Base-by-base conservation (phyloP, 805 yeast species). In the Candida alai region DNA sequence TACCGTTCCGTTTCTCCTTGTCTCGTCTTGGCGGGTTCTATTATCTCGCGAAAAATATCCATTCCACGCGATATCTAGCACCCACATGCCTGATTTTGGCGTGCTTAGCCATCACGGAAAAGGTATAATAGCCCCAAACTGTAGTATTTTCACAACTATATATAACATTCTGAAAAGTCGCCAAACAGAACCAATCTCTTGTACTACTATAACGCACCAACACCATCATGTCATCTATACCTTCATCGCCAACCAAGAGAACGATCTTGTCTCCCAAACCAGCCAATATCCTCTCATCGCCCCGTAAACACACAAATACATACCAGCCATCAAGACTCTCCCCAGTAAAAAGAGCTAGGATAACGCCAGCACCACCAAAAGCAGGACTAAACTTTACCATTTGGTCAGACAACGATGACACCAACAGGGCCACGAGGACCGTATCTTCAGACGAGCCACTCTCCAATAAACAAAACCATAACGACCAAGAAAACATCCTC, bases 401-500 rank as follows among this genome's bases (percentile, higher is more conserved):
- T 6, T 42, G 37, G 35, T 36, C 38, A 42, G 45, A 42, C 20
- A 40, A 40, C 16, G 13, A 19, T n/a, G 25, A 19, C 6, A 24
- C n/a, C n/a, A n/a, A n/a, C n/a, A n/a, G n/a, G n/a, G n/a, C n/a
- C n/a, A n/a, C n/a, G n/a, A n/a, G n/a, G n/a, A n/a, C n/a, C n/a
- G n/a, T n/a, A n/a, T n/a, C n/a, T n/a, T n/a, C n/a, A n/a, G 37
- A 22, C 13, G 28, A 32, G 14, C 35, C 31, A 18, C 35, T 44
- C 24, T 24, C 41, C 25, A 55, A 52, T 40, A 47, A 41, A 25
- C 45, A 36, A 17, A 51, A 51, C 38, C 56, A 58, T 40, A 51
- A 52, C 35, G 69, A 66, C 42, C 69, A 66, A 49, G 72, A 66
- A 40, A 66, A 66, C 42, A 53, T 62, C 28, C 49, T 62, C 39